Conservation (phyloP, 2,329 filamentous ascomycete genomes). For the Colletotrichum lini region DNA sequence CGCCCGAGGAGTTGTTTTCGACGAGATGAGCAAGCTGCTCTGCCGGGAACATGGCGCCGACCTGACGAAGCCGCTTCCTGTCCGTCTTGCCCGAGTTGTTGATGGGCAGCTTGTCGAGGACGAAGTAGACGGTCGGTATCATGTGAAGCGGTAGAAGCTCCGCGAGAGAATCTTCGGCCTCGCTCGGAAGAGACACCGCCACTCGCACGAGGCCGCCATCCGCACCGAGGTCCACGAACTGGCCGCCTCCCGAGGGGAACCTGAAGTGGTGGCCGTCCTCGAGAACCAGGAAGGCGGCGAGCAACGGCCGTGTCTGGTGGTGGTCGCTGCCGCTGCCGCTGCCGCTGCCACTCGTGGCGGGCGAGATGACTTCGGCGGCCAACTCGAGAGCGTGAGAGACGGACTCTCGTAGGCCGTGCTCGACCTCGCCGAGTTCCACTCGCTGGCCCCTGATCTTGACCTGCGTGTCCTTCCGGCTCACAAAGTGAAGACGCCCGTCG, state of each 20-base stretch:
- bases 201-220: neutral
- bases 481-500: constrained; percentile 46
- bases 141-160: constrained; percentile 38
- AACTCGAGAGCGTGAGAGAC: constrained; percentile 1
- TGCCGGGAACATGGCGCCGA: neutral
- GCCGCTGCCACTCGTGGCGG: neutral
- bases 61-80: constrained; percentile 31
- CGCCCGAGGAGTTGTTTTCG: neutral
- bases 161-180: constrained; percentile 10
- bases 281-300: neutral
- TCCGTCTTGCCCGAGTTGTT: constrained; percentile 42
- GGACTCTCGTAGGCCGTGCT: constrained; percentile 30
- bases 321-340: too few relatives aligned
- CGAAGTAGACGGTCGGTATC: constrained; percentile 40
- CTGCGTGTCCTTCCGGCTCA: constrained; percentile 49
- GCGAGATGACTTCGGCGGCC: neutral
- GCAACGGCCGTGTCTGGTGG: neutral
- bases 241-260: neutral
- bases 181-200: neutral
- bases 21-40: constrained; percentile 1
- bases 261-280: neutral
- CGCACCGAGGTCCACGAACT: neutral
- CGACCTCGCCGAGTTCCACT: constrained; percentile 51
- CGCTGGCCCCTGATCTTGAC: constrained; percentile 53
- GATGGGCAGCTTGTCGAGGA: constrained; percentile 31